These are phyloP conservation scores for Trichoderma sp. DNA, from an alignment of 2,329 filamentous ascomycete genomes.

Conservation along the genomic window DNA sequence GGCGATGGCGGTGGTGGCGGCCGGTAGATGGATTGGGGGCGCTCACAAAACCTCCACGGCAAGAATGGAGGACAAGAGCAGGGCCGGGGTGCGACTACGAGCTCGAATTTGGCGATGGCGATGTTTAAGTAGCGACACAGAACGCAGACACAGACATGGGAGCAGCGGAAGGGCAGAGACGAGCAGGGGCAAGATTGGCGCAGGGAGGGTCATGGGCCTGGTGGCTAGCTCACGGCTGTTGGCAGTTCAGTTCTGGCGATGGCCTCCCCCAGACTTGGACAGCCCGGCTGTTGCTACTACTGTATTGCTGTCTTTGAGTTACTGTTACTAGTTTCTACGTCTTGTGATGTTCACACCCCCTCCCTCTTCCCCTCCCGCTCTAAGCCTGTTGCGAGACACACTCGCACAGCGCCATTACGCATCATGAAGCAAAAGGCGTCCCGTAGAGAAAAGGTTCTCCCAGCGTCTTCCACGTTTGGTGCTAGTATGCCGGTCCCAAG, in stretches of 20 bases:
- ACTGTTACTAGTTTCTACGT: background rate
- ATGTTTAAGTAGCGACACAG: constrained; percentile 17
- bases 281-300: background rate
- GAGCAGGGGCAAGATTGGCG: constrained; percentile 17
- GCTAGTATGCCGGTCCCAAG: background rate
- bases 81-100: background rate
- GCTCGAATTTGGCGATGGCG: constrained; percentile 14
- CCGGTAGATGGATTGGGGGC: background rate
- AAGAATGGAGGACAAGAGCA: constrained; percentile 14
- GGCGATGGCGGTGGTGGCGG: constrained; percentile 12
- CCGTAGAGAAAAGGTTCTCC: background rate
- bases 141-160: constrained; percentile 10
- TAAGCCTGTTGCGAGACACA: background rate
- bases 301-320: background rate
- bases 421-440: constrained; percentile 1
- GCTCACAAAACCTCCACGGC: constrained; percentile 16
- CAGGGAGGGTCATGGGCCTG: constrained; percentile 13
- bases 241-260: constrained; percentile 4
- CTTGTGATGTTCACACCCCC: background rate
- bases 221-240: background rate
- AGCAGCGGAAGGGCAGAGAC: background rate
- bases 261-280: background rate
- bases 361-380: background rate
- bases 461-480: background rate
- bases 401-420: background rate